Conservation (phyloP, 225 moss, liverwort and hornwort species). For the Thuidium tamariscinum region DNA sequence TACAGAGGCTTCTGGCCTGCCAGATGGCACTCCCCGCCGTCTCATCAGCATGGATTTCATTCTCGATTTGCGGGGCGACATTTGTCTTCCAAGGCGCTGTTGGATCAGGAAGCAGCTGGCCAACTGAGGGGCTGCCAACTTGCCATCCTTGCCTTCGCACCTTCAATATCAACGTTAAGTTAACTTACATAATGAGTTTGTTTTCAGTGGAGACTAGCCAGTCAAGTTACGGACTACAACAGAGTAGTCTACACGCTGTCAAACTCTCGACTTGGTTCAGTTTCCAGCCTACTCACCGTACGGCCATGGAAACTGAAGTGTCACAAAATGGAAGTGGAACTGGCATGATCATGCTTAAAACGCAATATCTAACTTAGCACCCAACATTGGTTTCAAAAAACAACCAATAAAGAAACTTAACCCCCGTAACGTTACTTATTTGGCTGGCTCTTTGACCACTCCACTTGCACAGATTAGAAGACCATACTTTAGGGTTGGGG, state of each 20-base stretch:
- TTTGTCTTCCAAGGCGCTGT: no score
- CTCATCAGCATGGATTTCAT: not conserved
- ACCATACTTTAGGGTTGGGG: not conserved
- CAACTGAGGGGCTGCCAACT: not conserved
- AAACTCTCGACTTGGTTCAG: no score
- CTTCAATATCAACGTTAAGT: no score
- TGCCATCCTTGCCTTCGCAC: not conserved
- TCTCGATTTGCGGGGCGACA: not conserved
- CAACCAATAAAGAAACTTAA: no score
- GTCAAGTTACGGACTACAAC: not conserved
- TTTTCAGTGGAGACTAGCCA: not conserved
- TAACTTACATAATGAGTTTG: no score
- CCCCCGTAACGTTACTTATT: not conserved
- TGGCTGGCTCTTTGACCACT: not conserved
- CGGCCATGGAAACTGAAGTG: no score
- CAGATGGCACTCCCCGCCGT: not conserved
- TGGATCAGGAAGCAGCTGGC: not conserved
- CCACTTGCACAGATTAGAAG: not conserved
- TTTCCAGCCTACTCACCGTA: no score
- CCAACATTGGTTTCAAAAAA: no score
- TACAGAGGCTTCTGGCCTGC: not conserved
- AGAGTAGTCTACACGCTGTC: no score
- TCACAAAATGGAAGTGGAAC: not conserved
- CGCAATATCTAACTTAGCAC: no score
- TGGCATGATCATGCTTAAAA: not conserved